These are phyloP conservation scores for Sinapis alba DNA, from an alignment of 441 rosid genomes.

Conservation along the genomic window DNA sequence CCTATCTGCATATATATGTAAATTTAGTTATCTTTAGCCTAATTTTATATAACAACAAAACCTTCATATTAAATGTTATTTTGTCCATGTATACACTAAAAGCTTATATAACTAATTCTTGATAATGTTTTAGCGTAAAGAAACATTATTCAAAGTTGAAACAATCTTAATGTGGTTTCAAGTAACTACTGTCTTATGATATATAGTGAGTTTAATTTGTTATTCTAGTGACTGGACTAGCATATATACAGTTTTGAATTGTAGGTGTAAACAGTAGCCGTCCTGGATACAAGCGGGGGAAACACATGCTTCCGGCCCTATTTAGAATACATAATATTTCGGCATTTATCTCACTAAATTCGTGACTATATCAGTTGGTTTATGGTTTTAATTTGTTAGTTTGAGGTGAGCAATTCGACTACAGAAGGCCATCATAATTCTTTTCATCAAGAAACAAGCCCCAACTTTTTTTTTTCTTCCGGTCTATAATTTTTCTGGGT, in stretches of 20 bases:
- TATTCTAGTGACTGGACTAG: neutral
- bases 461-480: no score
- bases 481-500: no score
- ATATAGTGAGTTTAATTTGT: neutral
- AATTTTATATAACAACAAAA: neutral
- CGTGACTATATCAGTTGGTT: no score
- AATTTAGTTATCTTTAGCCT: neutral
- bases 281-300: no score
- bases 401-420: no score
- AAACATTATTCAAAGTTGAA: neutral
- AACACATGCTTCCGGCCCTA: no score
- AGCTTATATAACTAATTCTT: neutral
- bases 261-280: neutral
- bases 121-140: conserved; percentile 1
- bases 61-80: neutral
- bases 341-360: no score
- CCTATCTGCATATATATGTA: conserved; percentile 65
- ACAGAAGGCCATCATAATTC: no score
- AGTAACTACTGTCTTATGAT: neutral
- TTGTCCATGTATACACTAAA: neutral
- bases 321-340: no score
- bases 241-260: neutral
- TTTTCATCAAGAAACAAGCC: no score
- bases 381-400: no score
- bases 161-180: neutral